Conservation (phyloP, 495 filamentous ascomycete species). For the Sordaria brevicollis region DNA sequence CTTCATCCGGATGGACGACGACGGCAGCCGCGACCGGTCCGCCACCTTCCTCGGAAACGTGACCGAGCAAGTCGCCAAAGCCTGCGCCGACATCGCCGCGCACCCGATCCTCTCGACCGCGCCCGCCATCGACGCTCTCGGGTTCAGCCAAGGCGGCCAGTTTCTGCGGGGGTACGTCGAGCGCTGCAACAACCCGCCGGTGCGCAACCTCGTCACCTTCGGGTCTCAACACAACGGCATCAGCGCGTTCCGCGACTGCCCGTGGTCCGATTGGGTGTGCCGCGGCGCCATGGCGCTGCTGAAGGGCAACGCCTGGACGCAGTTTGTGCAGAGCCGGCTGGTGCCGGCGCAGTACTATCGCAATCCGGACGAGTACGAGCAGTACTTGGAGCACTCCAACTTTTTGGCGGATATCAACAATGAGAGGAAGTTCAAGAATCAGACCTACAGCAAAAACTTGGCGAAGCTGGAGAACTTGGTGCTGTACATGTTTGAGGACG, state of each 20-base stretch:
- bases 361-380: constrained; percentile 55
- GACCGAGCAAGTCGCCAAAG: constrained; percentile 63
- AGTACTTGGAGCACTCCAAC: constrained; percentile 74
- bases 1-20: constrained; percentile 63
- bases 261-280: constrained; percentile 66
- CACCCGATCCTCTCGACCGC: constrained; percentile 74
- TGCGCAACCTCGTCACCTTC: constrained; percentile 80
- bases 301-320: constrained; percentile 61
- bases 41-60: constrained; percentile 89
- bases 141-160: constrained; percentile 92
- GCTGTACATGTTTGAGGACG: constrained; percentile 84
- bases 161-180: constrained; percentile 92
- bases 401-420: constrained; percentile 99
- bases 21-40: constrained; percentile 55
- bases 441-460: constrained; percentile 62
- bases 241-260: constrained; percentile 58
- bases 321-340: constrained; percentile 62
- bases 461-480: constrained; percentile 63
- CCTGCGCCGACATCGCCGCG: constrained; percentile 67
- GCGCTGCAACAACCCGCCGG: constrained; percentile 73
- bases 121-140: constrained; percentile 77
- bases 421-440: constrained; percentile 67
- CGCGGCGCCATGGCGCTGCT: constrained; percentile 63
- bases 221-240: constrained; percentile 95
- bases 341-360: constrained; percentile 96